Base-by-base conservation (phyloP, 495 filamentous ascomycete genomes). In the Hypoxylon lienhwacheense region DNA sequence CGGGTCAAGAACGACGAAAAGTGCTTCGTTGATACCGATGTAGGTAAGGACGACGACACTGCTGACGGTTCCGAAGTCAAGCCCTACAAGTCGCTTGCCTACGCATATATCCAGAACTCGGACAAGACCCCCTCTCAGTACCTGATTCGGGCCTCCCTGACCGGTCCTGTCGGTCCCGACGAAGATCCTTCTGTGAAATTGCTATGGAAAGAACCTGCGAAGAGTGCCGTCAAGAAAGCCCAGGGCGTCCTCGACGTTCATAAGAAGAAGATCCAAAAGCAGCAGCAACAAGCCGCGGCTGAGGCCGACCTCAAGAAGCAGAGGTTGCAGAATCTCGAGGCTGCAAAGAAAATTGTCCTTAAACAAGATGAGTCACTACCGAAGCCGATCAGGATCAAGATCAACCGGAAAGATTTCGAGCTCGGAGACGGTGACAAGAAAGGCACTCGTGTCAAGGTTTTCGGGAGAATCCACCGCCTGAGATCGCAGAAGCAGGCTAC, bases 401-500 rank as follows among this genome's bases (percentile, higher is more conserved):
- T 91, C 57, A 80, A 81, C 61, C 79, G 81, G 64, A 87, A 83
- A 65, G 75, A 83, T 61, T 71, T 91, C 51, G 83, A 82, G 69
- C 76, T 96, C 55, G 83, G 85, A 64, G 76, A 81, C 16, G 73
- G 73, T 57, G 75, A 78, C 35, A 76, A 74, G 39, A 83, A 82
- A 58, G 89, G 90, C 28, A 87, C 87, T 10, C 77, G 90, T 28
- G 89, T 97, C 22, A 84, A 85, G 60, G 87, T 97, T 33, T 81
- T 84, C 41, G 93, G 93, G 25, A 80, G 93, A 52, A 87, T 97
- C 25, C 90, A 96, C 73, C 81, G 90, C 31, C 71, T 93, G 60
- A 82, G 91, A 39, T 75, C 77, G 37, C 93, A 97, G 73, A 96
- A 95, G 76, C 85, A 88, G 55, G 81, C 89, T 33, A 83, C 90